A percentile compares a stretch with the other conserved stretches of the same genome.
Conservation (phyloP, 2,329 filamentous ascomycete species). For the Claviceps paspali region DNA sequence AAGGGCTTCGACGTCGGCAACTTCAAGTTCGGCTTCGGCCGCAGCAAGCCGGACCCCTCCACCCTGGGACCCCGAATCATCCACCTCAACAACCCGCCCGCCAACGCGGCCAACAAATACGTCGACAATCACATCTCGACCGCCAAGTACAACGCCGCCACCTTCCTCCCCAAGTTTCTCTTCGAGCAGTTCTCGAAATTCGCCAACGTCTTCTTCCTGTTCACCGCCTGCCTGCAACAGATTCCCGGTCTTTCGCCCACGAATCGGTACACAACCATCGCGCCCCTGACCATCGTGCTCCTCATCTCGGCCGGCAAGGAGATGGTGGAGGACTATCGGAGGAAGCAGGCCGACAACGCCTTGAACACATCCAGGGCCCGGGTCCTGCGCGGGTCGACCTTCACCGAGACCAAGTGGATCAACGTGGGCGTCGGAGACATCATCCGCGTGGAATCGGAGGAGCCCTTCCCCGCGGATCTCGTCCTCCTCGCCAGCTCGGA, state of each 20-base stretch:
- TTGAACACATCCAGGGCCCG: constrained; percentile 79
- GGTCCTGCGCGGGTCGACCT: constrained; percentile 68
- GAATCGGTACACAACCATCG: constrained; percentile 91
- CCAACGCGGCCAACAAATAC: constrained; percentile 79
- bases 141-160: constrained; percentile 88
- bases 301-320: constrained; percentile 94
- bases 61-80: constrained; percentile 86
- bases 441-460: constrained; percentile 81
- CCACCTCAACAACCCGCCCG: constrained; percentile 88
- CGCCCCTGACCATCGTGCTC: constrained; percentile 77
- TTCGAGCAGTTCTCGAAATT: constrained; percentile 99
- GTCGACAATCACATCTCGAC: constrained; percentile 95
- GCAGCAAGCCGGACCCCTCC: constrained; percentile 73
- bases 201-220: constrained; percentile 98
- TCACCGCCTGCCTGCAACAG: constrained; percentile 87
- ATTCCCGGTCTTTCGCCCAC: constrained; percentile 91
- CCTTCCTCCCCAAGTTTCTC: constrained; percentile 91
- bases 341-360: constrained; percentile 71
- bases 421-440: constrained; percentile 88
- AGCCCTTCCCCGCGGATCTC: constrained; percentile 87
- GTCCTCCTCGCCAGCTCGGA: constrained; percentile 89
- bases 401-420: constrained; percentile 84
- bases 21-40: constrained; percentile 87
- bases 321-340: constrained; percentile 79
- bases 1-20: constrained; percentile 54